Evolutionary conservation across 768 basidiomycete species (phyloP).

Genomic region (Lactifluus rugatus): DNA sequence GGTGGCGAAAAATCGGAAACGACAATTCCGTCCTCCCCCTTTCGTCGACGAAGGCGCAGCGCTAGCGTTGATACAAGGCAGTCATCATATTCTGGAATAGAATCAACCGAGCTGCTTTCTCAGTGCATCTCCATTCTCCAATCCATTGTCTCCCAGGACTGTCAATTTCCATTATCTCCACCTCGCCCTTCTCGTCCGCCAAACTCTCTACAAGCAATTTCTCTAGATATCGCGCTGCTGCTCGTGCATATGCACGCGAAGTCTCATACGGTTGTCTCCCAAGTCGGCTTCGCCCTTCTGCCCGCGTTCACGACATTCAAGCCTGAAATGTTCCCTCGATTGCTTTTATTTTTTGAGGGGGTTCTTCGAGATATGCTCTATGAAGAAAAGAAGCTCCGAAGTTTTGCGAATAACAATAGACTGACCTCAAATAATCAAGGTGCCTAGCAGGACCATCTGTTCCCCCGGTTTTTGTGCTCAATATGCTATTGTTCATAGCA

Average conservation of each 20-base stretch:
- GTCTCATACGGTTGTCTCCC: constrained; percentile 42
- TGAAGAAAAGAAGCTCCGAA: constrained; percentile 30
- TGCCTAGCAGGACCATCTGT: background rate
- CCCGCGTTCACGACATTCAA: constrained; percentile 66
- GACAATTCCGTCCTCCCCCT: constrained; percentile 27
- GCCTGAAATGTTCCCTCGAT: constrained; percentile 47
- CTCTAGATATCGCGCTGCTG: constrained; percentile 62
- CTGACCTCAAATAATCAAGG: background rate
- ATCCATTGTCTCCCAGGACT: constrained; percentile 64
- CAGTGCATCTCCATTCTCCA: constrained; percentile 50
- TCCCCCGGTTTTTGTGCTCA: background rate
- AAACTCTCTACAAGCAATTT: constrained; percentile 62
- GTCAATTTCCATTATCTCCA: constrained; percentile 49
- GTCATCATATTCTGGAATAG: constrained; percentile 33
- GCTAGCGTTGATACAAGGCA: constrained; percentile 36
- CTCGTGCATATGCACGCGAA: constrained; percentile 47
- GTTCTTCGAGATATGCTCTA: constrained; percentile 47
- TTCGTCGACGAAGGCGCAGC: constrained; percentile 37
- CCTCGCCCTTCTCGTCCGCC: constrained; percentile 62
- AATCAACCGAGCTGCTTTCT: constrained; percentile 44
- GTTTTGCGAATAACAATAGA: background rate
- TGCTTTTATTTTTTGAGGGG: constrained; percentile 61
- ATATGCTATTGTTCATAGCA: background rate
- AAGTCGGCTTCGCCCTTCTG: constrained; percentile 60
- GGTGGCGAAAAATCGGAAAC: background rate